Conservation (phyloP, 2,329 filamentous ascomycete species). For the Sclerotinia subarctica region DNA sequence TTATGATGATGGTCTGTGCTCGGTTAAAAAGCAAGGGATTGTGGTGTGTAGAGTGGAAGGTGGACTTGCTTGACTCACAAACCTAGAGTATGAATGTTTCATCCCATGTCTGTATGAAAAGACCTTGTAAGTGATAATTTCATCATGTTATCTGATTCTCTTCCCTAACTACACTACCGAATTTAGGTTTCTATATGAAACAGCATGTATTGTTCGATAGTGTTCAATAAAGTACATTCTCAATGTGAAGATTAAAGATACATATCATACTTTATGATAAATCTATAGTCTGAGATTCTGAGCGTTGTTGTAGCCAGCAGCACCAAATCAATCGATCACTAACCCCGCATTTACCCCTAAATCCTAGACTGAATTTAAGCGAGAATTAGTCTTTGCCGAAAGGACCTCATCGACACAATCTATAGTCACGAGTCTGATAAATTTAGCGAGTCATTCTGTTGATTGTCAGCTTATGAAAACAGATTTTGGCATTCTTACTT, state of each 20-base stretch:
- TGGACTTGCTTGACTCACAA: too few species aligned
- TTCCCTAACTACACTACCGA: too few species aligned
- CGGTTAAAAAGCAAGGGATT: too few species aligned
- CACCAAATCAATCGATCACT: not conserved
- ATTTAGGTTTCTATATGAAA: not conserved
- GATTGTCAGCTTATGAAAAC: too few species aligned
- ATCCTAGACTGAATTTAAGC: not conserved
- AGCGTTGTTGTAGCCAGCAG: not conserved
- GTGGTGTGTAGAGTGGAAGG: not conserved
- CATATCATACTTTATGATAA: not conserved
- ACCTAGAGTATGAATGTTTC: not conserved
- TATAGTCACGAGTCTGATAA: not conserved
- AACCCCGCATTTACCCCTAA: not conserved
- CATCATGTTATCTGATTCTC: not conserved
- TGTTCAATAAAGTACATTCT: not conserved
- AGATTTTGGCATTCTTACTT: too few species aligned
- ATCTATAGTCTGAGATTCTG: not conserved
- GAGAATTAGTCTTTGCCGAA: not conserved
- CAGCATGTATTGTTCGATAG: not conserved
- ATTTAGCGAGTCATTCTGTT: too few species aligned
- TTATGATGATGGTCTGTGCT: not conserved
- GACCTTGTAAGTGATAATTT: not conserved
- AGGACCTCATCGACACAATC: not conserved
- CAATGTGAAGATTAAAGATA: not conserved
- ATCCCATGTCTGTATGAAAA: not conserved